Percentiles rank a stretch among this genome's conserved stretches.
These are phyloP conservation scores for Suillus spraguei DNA, from an alignment of 768 basidiomycete genomes.

Conservation along the genomic window DNA sequence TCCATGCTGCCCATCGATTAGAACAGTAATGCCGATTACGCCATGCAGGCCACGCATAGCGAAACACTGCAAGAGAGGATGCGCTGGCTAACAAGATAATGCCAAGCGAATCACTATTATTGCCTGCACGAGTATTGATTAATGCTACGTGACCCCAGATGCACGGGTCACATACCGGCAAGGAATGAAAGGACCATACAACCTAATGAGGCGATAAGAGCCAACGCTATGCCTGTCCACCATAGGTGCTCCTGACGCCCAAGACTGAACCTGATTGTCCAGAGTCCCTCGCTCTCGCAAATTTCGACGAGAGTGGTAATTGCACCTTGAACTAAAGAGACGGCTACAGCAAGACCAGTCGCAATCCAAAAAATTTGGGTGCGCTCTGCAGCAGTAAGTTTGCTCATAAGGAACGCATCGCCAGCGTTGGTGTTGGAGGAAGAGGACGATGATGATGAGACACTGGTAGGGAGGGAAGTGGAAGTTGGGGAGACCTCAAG, in stretches of 20 bases:
- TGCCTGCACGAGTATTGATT: background rate
- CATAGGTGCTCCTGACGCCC: constrained; percentile 1
- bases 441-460: background rate
- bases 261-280: constrained; percentile 5
- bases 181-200: constrained; percentile 1
- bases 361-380: background rate
- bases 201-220: constrained; percentile 1
- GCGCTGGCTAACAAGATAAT: background rate
- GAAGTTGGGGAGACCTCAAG: background rate
- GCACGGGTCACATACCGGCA: background rate
- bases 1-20: constrained; percentile 3
- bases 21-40: constrained; percentile 6
- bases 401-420: background rate
- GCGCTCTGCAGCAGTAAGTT: constrained; percentile 4
- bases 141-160: background rate
- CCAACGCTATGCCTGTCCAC: constrained; percentile 5
- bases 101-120: constrained; percentile 5
- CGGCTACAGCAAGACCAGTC: background rate
- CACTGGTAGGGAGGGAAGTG: background rate
- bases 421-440: background rate
- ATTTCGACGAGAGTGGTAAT: constrained; percentile 3
- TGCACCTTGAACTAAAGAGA: constrained; percentile 7
- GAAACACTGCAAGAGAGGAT: constrained; percentile 3
- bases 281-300: constrained; percentile 5
- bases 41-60: constrained; percentile 9